These are phyloP conservation scores for Lyophyllum shimeji DNA, from an alignment of 768 basidiomycete genomes.

Conservation along the genomic window DNA sequence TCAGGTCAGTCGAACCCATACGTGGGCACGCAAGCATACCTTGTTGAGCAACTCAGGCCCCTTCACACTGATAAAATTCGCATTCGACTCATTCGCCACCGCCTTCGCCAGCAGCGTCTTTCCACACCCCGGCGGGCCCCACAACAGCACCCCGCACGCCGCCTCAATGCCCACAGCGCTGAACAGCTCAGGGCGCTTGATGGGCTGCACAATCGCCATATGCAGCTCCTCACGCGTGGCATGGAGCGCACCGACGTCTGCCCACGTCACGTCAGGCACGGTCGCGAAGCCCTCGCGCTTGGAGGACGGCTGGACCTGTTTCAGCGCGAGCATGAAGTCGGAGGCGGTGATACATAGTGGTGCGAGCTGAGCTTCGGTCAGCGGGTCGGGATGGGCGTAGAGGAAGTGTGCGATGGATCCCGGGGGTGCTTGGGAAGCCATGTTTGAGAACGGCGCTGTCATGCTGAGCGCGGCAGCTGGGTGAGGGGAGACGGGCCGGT, in stretches of 20 bases:
- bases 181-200: constrained; percentile 87
- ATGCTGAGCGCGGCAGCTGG: background rate
- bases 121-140: constrained; percentile 98
- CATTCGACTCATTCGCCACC: constrained; percentile 92
- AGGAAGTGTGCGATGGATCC: constrained; percentile 90
- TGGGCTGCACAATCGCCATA: constrained; percentile 97
- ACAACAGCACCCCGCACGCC: constrained; percentile 91
- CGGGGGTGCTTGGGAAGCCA: constrained; percentile 37
- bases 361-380: constrained; percentile 75
- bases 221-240: constrained; percentile 86
- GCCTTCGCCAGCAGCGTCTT: constrained; percentile 98
- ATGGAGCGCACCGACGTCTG: constrained; percentile 91
- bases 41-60: constrained; percentile 97
- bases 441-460: constrained; percentile 14
- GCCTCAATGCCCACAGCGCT: constrained; percentile 85
- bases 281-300: constrained; percentile 98
- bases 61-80: constrained; percentile 98
- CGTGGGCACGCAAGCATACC: constrained; percentile 49
- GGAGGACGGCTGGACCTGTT: constrained; percentile 91
- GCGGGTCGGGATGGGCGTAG: constrained; percentile 77
- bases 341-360: constrained; percentile 77
- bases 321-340: constrained; percentile 83
- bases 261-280: constrained; percentile 93
- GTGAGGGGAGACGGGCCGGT: background rate
- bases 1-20: background rate